Percentiles rank a stretch among this genome's conserved stretches.
Evolutionary conservation across 306 rosid species (phyloP).

Genomic region (Acacia crassicarpa): DNA sequence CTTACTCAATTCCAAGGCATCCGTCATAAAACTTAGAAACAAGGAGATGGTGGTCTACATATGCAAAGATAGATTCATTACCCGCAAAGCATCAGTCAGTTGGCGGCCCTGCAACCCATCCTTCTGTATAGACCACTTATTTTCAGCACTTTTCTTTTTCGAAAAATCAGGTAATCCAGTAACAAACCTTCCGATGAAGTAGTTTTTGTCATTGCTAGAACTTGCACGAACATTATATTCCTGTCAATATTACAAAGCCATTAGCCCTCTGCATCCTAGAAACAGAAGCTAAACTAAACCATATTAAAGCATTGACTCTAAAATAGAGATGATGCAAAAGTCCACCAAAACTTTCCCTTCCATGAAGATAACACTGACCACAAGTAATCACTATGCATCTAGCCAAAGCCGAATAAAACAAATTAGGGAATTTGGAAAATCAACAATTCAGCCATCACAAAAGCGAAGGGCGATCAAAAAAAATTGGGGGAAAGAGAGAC

Average conservation of each 20-base stretch:
- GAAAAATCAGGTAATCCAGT: slow-evolving; percentile 89
- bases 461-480: not conserved
- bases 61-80: slow-evolving; percentile 26
- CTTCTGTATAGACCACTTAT: slow-evolving; percentile 81
- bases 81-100: slow-evolving; percentile 71
- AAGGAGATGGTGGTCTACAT: not conserved
- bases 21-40: not conserved
- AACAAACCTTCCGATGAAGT: slow-evolving; percentile 77
- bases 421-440: not conserved
- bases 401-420: not conserved
- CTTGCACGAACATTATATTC: slow-evolving; percentile 92
- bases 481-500: slow-evolving; percentile 3
- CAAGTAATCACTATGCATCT: not conserved
- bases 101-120: slow-evolving; percentile 90
- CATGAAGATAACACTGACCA: not conserved
- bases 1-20: not conserved
- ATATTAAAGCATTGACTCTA: not conserved
- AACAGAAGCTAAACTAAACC: not conserved
- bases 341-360: not conserved
- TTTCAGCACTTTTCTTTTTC: slow-evolving; percentile 83
- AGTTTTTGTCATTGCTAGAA: slow-evolving; percentile 68
- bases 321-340: not conserved
- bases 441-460: not conserved
- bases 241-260: slow-evolving; percentile 36
- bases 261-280: not conserved